These are phyloP conservation scores for Fusarium buharicum DNA, from an alignment of 2,329 filamentous ascomycete species.

Conservation along the genomic window DNA sequence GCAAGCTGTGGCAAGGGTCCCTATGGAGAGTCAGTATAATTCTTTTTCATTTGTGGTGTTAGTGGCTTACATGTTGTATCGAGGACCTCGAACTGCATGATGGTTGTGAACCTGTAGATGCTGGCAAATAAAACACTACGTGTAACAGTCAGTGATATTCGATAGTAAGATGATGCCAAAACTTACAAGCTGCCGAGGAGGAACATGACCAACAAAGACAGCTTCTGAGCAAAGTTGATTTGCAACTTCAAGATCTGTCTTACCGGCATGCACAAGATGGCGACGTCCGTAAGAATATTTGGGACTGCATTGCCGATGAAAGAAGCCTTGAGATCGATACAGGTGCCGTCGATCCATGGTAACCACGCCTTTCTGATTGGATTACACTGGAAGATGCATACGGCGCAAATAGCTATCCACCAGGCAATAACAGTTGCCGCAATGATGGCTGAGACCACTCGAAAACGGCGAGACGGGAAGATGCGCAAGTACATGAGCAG, in stretches of 20 bases:
- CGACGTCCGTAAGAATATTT: constrained; percentile 26
- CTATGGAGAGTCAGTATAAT: background rate
- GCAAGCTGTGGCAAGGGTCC: constrained; percentile 32
- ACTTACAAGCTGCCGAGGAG: constrained; percentile 33
- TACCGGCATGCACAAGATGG: constrained; percentile 23
- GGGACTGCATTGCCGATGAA: constrained; percentile 33
- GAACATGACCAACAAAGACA: constrained; percentile 29
- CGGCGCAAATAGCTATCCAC: constrained; percentile 32
- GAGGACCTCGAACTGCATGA: constrained; percentile 17
- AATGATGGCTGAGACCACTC: constrained; percentile 9
- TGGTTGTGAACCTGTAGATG: constrained; percentile 33
- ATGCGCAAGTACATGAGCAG: constrained; percentile 30
- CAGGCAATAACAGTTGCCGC: constrained; percentile 12
- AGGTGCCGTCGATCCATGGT: constrained; percentile 15
- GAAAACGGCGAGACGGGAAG: constrained; percentile 23
- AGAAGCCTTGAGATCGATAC: constrained; percentile 30
- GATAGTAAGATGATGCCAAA: accelerated
- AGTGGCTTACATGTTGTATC: constrained; percentile 26
- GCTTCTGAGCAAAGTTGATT: constrained; percentile 22
- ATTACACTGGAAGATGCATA: constrained; percentile 31
- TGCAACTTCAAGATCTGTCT: constrained; percentile 26
- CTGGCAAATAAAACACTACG: constrained; percentile 27
- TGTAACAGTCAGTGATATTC: background rate
- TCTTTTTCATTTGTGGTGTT: accelerated
- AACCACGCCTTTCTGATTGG: constrained; percentile 26